Percentiles rank a stretch among this genome's conserved stretches.
These are phyloP conservation scores for Lachnum nothofagi DNA, from an alignment of 2,329 filamentous ascomycete genomes.

Conservation along the genomic window DNA sequence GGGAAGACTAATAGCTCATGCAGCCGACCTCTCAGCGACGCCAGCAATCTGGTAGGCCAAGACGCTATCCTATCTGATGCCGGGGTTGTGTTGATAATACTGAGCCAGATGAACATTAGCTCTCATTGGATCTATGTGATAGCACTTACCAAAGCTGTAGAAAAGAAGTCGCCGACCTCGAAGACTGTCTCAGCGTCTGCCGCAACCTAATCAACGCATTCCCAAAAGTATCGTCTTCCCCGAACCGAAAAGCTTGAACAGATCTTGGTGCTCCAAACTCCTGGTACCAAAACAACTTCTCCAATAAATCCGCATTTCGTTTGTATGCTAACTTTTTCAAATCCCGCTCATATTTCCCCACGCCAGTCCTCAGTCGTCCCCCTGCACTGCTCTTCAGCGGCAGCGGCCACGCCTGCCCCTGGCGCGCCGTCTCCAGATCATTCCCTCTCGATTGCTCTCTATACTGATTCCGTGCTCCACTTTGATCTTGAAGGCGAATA, in stretches of 20 bases:
- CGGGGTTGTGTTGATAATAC: slow-evolving; percentile 12
- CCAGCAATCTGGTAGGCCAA: slow-evolving; percentile 2
- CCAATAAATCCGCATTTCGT: slow-evolving; percentile 1
- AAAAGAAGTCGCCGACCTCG: slow-evolving; percentile 2
- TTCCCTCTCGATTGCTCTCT: not conserved
- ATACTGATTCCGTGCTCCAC: too few relatives aligned
- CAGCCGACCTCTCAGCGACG: not conserved
- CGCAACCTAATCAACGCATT: slow-evolving; percentile 5
- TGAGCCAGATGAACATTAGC: not conserved
- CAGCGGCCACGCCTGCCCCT: not conserved
- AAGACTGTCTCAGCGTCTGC: slow-evolving; percentile 4
- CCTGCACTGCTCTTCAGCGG: not conserved
- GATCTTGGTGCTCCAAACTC: slow-evolving; percentile 6
- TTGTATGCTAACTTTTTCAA: slow-evolving; percentile 8
- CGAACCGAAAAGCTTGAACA: slow-evolving; percentile 2
- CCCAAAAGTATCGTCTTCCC: slow-evolving; percentile 7
- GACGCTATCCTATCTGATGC: slow-evolving; percentile 5
- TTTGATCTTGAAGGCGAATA: slow-evolving; percentile 2
- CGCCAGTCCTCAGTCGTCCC: slow-evolving; percentile 5
- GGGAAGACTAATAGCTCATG: slow-evolving; percentile 7
- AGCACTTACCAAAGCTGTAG: slow-evolving; percentile 10
- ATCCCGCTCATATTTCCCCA: slow-evolving; percentile 6
- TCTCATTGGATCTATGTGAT: not conserved
- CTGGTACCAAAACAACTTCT: slow-evolving; percentile 15
- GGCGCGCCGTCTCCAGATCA: slow-evolving; percentile 8